Percentiles rank a stretch among this genome's conserved stretches.
Evolutionary conservation across 2,329 filamentous ascomycete species (phyloP).

Genomic region (Anisogramma anomala): DNA sequence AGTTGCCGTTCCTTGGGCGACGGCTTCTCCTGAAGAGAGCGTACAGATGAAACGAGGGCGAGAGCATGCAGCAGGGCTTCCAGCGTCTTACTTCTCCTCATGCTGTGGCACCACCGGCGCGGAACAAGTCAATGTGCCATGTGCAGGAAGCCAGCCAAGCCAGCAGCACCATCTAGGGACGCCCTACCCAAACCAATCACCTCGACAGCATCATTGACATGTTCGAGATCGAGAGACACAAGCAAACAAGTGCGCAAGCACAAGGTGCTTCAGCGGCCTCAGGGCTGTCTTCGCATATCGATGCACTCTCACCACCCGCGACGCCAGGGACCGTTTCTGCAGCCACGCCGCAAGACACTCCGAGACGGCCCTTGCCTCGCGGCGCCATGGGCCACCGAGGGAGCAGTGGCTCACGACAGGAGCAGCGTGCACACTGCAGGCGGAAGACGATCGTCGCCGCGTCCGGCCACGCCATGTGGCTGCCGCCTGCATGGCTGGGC

Average conservation of each 20-base stretch:
- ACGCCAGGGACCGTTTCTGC: constrained; percentile 2
- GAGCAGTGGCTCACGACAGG: constrained; percentile 4
- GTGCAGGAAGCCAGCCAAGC: constrained; percentile 1
- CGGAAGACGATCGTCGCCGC: constrained; percentile 2
- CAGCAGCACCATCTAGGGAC: constrained; percentile 6
- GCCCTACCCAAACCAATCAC: constrained; percentile 1
- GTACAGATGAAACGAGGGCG: constrained; percentile 3
- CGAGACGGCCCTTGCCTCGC: neutral
- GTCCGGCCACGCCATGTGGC: too few relatives aligned
- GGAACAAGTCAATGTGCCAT: neutral
- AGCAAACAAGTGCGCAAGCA: too few relatives aligned
- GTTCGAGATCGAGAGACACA: constrained; percentile 9
- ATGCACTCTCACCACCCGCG: neutral
- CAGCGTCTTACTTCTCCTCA: constrained; percentile 9
- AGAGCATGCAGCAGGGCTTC: constrained; percentile 10
- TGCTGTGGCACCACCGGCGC: constrained; percentile 9
- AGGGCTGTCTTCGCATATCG: too few relatives aligned
- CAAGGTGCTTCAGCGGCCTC: too few relatives aligned
- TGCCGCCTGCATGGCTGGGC: constrained; percentile 4
- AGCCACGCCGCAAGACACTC: constrained; percentile 1
- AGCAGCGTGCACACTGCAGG: neutral
- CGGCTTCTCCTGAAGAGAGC: neutral
- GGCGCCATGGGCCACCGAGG: neutral
- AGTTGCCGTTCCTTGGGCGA: neutral
- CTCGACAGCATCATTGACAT: constrained; percentile 1